Base-by-base conservation (phyloP, 805 yeast species). In the Candida endomychidarum region DNA sequence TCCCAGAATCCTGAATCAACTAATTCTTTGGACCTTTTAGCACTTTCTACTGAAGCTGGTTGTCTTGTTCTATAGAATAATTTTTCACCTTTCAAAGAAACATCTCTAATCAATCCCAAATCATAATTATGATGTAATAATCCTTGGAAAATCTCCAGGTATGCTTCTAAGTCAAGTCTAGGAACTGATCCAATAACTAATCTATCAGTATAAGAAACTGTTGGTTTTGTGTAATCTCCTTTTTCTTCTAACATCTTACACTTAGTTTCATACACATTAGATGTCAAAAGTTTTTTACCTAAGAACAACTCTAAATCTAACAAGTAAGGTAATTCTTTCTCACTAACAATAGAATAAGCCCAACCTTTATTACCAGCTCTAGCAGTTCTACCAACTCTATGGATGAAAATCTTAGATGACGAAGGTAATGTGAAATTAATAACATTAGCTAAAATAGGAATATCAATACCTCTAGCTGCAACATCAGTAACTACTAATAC, bases 341-440 rank as follows among this genome's bases (percentile, higher is more conserved):
- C 96, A 42, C 81, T 74, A 6, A 90, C 83, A 45, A 93, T 78
- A 2, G 96, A 83, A 60, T 86, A 93, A 0, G 99, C 99, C 95
- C 97, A 89, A 57, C 99, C 99, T 52, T 77, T 80, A 59, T 88
- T 84, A 59, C 99, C 99, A 7, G 99, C 99, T 75, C 99, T 85
- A 8, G 99, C 99, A 33, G 99, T 93, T 75, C 99, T 83, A 62
- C 99, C 99, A 34, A 93, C 98, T 67, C 99, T 81, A 65, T 93
- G 99, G 41, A 93, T 78, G 63, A 93, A 93, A 43, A 91, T 85
- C 63, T 95, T 93, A 3, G 97, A 88, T 1, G 95, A 83, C 1
- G 88, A 84, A 8, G 98, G 98, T 45, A 93, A 72, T 1, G 96
- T 80, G 62, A 78, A 93, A 61, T 93, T 93, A 51, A 93, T 76